Conservation (phyloP, 2,329 filamentous ascomycete genomes). For the Alternaria sp. region DNA sequence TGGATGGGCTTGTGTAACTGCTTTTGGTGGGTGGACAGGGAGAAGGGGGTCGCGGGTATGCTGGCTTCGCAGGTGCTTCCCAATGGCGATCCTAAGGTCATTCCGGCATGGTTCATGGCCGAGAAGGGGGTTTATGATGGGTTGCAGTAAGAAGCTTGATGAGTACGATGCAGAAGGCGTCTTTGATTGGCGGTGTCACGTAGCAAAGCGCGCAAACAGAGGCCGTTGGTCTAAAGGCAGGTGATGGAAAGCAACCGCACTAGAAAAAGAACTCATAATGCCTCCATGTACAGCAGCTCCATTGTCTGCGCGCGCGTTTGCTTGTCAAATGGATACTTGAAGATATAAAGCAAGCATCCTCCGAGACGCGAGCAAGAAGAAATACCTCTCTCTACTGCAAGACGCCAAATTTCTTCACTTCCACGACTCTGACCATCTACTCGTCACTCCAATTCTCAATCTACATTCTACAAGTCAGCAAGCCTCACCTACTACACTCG, state of each 20-base stretch:
- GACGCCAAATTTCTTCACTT: not conserved
- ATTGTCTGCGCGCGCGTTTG: not conserved
- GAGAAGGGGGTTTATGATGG: conserved; percentile 49
- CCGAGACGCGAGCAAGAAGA: not conserved
- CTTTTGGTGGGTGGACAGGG: conserved; percentile 69
- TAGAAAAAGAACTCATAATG: not conserved
- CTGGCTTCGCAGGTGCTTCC: conserved; percentile 33
- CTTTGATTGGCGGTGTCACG: not conserved
- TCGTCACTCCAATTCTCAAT: not conserved
- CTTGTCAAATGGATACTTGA: not conserved
- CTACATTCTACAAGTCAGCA: not conserved
- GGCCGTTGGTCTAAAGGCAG: not conserved
- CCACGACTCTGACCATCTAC: not conserved
- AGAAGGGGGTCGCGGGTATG: conserved; percentile 59
- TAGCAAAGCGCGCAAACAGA: not conserved
- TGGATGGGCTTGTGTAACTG: conserved; percentile 68
- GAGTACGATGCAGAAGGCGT: not conserved
- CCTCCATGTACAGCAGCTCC: not conserved
- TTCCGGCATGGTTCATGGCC: conserved; percentile 41
- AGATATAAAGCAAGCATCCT: not conserved
- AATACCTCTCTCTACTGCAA: not conserved
- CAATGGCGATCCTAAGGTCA: conserved; percentile 42
- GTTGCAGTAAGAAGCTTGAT: conserved; percentile 14
- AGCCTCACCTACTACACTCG: not conserved
- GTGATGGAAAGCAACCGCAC: not conserved